A percentile compares a stretch with the other conserved stretches of the same genome.
phyloP scores from a whole-genome alignment of 2,329 filamentous ascomycete species.

The Colletotrichum sp. region DNA sequence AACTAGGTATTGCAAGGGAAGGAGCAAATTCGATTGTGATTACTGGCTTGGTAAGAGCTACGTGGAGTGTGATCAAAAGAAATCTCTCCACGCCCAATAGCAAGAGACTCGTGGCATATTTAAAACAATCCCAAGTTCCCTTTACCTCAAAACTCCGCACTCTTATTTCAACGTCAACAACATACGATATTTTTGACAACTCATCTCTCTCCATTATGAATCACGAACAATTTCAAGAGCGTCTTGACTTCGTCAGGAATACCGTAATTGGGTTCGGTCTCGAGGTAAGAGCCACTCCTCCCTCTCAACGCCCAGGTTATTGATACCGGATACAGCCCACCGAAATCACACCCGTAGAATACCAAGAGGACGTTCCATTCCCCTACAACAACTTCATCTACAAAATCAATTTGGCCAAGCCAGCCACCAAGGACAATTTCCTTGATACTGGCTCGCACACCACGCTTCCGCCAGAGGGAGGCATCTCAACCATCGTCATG shows the following conservation, averaged over 20 bases:
- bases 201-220: not conserved
- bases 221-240: not conserved
- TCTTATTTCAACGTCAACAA: not conserved
- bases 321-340: not conserved
- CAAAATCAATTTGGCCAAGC: constrained; percentile 10
- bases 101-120: not conserved
- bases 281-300: not conserved
- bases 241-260: not conserved
- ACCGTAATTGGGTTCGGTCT: not conserved
- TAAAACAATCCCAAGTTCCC: not conserved
- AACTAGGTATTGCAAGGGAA: not conserved
- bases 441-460: not conserved
- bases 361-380: not conserved
- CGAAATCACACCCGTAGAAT: not conserved
- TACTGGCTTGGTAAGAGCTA: too few relatives aligned
- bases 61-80: too few relatives aligned
- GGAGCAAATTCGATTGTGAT: too few relatives aligned
- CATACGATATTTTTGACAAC: too few relatives aligned
- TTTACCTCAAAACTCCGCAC: not conserved
- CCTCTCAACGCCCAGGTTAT: not conserved
- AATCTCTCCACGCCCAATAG: fast-evolving
- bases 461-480: not conserved
- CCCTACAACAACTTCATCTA: constrained; percentile 25
- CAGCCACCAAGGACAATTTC: not conserved
- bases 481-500: constrained; percentile 10